A percentile compares a stretch with the other conserved stretches of the same genome.
Conservation (phyloP, 768 basidiomycete genomes). For the Russula foetens region DNA sequence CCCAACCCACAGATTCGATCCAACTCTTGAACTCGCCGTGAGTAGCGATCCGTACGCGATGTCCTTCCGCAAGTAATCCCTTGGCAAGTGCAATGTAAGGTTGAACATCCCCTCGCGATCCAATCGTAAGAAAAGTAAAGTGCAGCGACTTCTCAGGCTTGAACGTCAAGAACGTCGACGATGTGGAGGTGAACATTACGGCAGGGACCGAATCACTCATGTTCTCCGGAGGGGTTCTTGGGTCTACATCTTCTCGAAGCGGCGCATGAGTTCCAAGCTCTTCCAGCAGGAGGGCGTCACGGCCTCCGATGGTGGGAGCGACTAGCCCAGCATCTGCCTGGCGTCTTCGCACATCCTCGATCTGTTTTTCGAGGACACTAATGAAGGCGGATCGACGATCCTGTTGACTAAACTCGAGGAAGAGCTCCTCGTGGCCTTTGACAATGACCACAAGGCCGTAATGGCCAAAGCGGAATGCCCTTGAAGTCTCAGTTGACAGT, state of each 20-base stretch:
- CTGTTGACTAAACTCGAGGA: constrained; percentile 85
- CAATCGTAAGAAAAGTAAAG: constrained; percentile 94
- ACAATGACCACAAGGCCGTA: constrained; percentile 85
- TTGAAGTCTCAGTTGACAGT: constrained; percentile 73
- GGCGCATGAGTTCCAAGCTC: constrained; percentile 60
- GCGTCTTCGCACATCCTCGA: constrained; percentile 60
- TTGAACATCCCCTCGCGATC: constrained; percentile 94
- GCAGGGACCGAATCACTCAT: constrained; percentile 44
- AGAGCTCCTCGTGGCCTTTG: constrained; percentile 94
- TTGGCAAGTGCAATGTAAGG: constrained; percentile 96
- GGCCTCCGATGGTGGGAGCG: constrained; percentile 43
- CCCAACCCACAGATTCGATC: constrained; percentile 76
- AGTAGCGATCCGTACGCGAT: constrained; percentile 84
- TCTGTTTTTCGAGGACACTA: constrained; percentile 63
- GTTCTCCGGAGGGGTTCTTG: constrained; percentile 41
- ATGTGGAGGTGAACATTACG: constrained; percentile 96
- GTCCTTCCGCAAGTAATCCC: constrained; percentile 84
- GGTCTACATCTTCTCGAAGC: constrained; percentile 33
- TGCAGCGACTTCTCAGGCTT: constrained; percentile 79
- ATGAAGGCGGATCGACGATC: constrained; percentile 78
- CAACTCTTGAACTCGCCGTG: constrained; percentile 93
- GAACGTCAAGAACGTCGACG: constrained; percentile 94
- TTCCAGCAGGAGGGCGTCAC: constrained; percentile 74
- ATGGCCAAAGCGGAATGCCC: constrained; percentile 84
- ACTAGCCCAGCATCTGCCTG: constrained; percentile 37